A percentile compares a stretch with the other conserved stretches of the same genome.
Conservation (phyloP, 441 rosid species). For the Pelargonium citronellum region DNA sequence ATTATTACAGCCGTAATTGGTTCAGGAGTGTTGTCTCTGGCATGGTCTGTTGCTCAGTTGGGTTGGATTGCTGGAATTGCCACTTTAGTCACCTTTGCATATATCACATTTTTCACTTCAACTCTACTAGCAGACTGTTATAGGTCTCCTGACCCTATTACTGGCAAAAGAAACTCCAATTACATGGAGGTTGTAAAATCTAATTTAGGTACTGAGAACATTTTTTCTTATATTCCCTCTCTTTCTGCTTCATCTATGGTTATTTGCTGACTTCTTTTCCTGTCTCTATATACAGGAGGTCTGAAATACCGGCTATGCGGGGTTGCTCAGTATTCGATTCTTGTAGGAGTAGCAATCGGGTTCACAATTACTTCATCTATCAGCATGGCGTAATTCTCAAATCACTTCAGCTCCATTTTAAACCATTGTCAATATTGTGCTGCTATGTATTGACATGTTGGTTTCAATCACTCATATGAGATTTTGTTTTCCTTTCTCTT, state of each 20-base stretch:
- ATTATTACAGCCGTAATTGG: not conserved
- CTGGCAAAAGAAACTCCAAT: slow-evolving; percentile 70
- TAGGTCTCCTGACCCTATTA: slow-evolving; percentile 61
- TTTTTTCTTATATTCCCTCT: not conserved
- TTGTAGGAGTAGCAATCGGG: slow-evolving; percentile 65
- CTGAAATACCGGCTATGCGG: slow-evolving; percentile 45
- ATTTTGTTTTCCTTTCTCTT: too few relatives aligned
- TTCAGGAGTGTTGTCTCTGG: not conserved
- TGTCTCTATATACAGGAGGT: not conserved
- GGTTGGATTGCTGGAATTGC: slow-evolving; percentile 10
- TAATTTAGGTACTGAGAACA: slow-evolving; percentile 39
- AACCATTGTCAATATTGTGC: not conserved
- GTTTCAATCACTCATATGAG: not conserved
- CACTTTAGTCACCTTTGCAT: slow-evolving; percentile 35
- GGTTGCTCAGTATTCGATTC: slow-evolving; percentile 71
- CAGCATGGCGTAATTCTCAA: slow-evolving; percentile 65
- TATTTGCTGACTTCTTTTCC: not conserved
- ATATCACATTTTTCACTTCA: slow-evolving; percentile 67
- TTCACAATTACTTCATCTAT: slow-evolving; percentile 92
- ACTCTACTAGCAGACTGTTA: slow-evolving; percentile 69
- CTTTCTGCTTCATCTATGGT: not conserved
- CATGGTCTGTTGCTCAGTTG: not conserved
- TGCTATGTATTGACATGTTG: too few relatives aligned
- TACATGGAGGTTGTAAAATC: slow-evolving; percentile 83
- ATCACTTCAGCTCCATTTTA: not conserved